Evolutionary conservation across 2,329 filamentous ascomycete genomes (phyloP).

Genomic region (Aspergillus fischeri): DNA sequence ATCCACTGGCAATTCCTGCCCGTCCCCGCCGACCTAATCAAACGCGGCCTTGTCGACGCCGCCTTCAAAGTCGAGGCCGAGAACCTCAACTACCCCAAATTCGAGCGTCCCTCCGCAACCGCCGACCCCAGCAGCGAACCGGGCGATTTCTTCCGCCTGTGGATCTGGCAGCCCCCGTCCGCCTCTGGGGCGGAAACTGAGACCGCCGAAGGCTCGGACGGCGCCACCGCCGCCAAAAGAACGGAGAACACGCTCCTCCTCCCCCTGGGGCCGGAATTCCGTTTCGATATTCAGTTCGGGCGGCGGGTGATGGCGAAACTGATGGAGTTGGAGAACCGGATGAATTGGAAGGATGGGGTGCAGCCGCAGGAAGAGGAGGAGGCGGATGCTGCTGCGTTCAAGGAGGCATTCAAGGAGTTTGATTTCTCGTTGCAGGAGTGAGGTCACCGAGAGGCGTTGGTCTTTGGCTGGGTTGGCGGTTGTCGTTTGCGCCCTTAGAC

Average conservation of each 20-base stretch:
- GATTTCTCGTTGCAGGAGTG: conserved; percentile 65
- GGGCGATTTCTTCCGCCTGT: conserved; percentile 71
- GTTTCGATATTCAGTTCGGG: conserved; percentile 89
- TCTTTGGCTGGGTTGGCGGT: background rate
- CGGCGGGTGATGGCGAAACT: conserved; percentile 84
- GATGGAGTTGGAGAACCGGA: conserved; percentile 70
- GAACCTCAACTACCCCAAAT: conserved; percentile 59
- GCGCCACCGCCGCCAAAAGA: background rate
- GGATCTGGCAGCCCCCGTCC: conserved; percentile 61
- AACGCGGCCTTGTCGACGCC: conserved; percentile 73
- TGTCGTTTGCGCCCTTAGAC: background rate
- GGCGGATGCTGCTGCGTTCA: conserved; percentile 72
- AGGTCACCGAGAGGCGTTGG: background rate
- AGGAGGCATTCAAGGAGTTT: conserved; percentile 75
- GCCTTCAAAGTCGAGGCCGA: conserved; percentile 86
- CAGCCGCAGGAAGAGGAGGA: conserved; percentile 76
- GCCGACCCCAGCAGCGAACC: conserved; percentile 41
- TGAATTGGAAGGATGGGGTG: conserved; percentile 78
- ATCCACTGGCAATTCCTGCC: conserved; percentile 92
- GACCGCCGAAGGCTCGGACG: conserved; percentile 1
- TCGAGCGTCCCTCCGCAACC: conserved; percentile 37
- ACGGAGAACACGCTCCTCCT: conserved; percentile 67
- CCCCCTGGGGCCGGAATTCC: conserved; percentile 64
- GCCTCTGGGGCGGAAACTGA: conserved; percentile 26
- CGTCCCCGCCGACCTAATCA: conserved; percentile 63